A percentile compares a stretch with the other conserved stretches of the same genome.
Evolutionary conservation across 2,329 filamentous ascomycete species (phyloP).

Genomic region (Aspergillus ruber): DNA sequence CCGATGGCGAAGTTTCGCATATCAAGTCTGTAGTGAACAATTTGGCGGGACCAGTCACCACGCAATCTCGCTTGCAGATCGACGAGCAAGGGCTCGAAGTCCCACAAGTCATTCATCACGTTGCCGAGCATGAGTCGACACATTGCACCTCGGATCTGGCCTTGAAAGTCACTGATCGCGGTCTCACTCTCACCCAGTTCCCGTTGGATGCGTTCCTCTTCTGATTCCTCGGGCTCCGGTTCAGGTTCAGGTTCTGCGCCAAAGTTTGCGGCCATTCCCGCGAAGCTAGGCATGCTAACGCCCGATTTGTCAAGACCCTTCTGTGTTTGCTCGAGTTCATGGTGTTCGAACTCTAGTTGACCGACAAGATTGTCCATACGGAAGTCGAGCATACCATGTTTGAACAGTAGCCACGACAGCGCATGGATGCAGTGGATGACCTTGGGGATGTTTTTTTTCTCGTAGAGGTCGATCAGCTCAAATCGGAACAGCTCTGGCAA

Average conservation of each 20-base stretch:
- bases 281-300: slow-evolving; percentile 93
- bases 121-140: slow-evolving; percentile 69
- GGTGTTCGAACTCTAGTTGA: slow-evolving; percentile 93
- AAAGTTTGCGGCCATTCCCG: slow-evolving; percentile 94
- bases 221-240: slow-evolving; percentile 74
- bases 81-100: slow-evolving; percentile 68
- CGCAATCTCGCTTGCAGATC: slow-evolving; percentile 82
- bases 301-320: slow-evolving; percentile 95
- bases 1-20: slow-evolving; percentile 76
- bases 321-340: slow-evolving; percentile 94
- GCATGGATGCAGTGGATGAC: slow-evolving; percentile 99
- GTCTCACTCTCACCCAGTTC: slow-evolving; percentile 72
- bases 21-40: slow-evolving; percentile 71
- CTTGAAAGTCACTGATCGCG: slow-evolving; percentile 71
- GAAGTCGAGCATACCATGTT: slow-evolving; percentile 91
- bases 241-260: slow-evolving; percentile 75
- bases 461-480: slow-evolving; percentile 93
- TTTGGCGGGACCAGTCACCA: slow-evolving; percentile 79
- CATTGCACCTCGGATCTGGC: slow-evolving; percentile 76
- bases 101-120: slow-evolving; percentile 86
- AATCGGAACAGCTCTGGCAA: slow-evolving; percentile 94
- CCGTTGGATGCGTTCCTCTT: slow-evolving; percentile 79
- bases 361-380: slow-evolving; percentile 94
- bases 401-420: slow-evolving; percentile 91
- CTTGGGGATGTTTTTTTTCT: slow-evolving; percentile 99